Base-by-base conservation (phyloP, 23 red algal genomes). In the Pyropia yezoensis region DNA sequence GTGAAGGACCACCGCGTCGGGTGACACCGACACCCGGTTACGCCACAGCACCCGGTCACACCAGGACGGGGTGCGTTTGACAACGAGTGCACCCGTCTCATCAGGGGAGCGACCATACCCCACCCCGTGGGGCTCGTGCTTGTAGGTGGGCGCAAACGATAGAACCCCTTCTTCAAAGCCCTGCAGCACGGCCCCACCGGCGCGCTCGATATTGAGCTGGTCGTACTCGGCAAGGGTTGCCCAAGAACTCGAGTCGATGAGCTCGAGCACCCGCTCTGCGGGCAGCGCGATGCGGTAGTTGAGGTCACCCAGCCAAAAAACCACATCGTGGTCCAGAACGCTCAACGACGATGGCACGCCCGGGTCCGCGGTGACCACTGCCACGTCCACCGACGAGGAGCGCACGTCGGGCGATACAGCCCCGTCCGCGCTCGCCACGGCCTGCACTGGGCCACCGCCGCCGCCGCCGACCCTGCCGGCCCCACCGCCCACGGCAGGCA, bases 301-400 rank as follows among this genome's bases (percentile, higher is more conserved):
- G 3, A 96, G 61, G 51, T 96, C 91, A 11, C 91, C 91, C 69
- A 96, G 79, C 75, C 78, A 89, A 72, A 96, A 83, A 13, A 87
- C 73, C 30, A 83, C 59, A 60, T 83, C 78, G 54, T 83, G 78
- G 70, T 83, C 78, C 0, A 47, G 39, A 3, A 47, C 39, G 39
- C 39, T 47, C 39, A 47, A 47, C 26, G 59, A 30, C 14, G 65
- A 39, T 9, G 74, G 19, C 27, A 24, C 54, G 33, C 33, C 4
- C 19, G 33, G 65, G n/a, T 33, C 39, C 39, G 39, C 12, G 6
- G 65, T 0, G 24, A 18, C 23, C 33, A 17, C 39, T 8, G 39
- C 39, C 39, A 47, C 39, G 39, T 47, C 39, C 39, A 47, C 39
- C 4, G 39, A 47, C 9, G 47, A 26, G 24, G 65, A n/a, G 19